These are phyloP conservation scores for Chimonanthus salicifolius DNA, from an alignment of 164 flowering plant genomes.

Conservation along the genomic window DNA sequence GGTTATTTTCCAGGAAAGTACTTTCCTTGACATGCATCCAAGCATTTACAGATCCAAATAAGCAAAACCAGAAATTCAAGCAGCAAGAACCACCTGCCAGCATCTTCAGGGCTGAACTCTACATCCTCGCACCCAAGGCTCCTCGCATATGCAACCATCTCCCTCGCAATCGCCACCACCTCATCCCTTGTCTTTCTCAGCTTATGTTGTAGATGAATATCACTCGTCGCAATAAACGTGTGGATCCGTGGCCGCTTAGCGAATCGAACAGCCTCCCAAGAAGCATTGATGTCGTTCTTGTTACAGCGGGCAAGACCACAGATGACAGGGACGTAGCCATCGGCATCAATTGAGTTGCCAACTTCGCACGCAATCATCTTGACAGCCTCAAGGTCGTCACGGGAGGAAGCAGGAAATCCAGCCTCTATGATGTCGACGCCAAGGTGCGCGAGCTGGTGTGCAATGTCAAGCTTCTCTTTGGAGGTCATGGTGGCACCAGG, in stretches of 20 bases:
- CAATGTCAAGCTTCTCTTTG: constrained; percentile 87
- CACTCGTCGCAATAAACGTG: constrained; percentile 91
- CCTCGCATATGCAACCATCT: constrained; percentile 83
- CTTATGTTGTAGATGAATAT: constrained; percentile 82
- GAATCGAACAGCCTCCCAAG: constrained; percentile 87
- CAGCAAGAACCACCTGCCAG: constrained; percentile 60
- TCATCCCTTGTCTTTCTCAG: constrained; percentile 69
- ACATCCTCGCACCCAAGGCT: constrained; percentile 89
- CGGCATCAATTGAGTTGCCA: constrained; percentile 50
- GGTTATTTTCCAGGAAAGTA: no score
- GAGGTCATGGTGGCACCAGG: constrained; percentile 94
- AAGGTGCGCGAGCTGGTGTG: constrained; percentile 77
- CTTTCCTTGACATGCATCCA: no score
- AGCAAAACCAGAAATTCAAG: no score
- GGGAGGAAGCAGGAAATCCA: constrained; percentile 88
- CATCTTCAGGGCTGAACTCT: constrained; percentile 98
- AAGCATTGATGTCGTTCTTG: constrained; percentile 60
- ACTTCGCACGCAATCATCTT: constrained; percentile 64
- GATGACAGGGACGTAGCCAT: constrained; percentile 81
- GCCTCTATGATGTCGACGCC: constrained; percentile 97
- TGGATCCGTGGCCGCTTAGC: constrained; percentile 86
- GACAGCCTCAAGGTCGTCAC: constrained; percentile 80
- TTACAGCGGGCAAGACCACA: constrained; percentile 92
- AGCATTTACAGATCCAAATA: no score
- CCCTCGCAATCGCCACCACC: constrained; percentile 72